Evolutionary conservation across 192 early-diverging fungal genomes (phyloP).

Genomic region (Piromyces sp.): DNA sequence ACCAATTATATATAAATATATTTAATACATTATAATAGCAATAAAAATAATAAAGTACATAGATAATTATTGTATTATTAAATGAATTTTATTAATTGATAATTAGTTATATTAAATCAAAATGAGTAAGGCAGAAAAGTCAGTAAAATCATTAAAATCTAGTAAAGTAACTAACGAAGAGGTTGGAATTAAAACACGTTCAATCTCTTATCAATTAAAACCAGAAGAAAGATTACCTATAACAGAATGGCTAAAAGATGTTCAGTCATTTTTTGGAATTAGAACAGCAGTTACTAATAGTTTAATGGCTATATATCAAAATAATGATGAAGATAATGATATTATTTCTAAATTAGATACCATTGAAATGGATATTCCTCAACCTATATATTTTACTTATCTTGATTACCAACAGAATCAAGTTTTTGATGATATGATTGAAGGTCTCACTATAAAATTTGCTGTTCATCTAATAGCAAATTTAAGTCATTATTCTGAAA

Average conservation of each 20-base stretch:
- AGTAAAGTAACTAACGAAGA: background rate
- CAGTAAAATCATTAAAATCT: background rate
- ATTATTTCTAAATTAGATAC: background rate
- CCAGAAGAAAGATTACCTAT: constrained; percentile 12
- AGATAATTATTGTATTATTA: too few relatives aligned
- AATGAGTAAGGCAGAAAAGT: too few relatives aligned
- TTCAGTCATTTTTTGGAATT: constrained; percentile 17
- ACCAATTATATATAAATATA: too few relatives aligned
- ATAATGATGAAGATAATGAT: constrained; percentile 3
- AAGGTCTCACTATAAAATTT: constrained; percentile 6
- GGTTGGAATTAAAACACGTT: background rate
- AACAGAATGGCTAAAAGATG: constrained; percentile 21
- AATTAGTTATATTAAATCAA: too few relatives aligned
- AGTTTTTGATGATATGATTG: constrained; percentile 9
- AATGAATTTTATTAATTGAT: too few relatives aligned
- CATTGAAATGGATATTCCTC: background rate
- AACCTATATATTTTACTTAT: background rate
- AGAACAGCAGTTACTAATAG: constrained; percentile 7
- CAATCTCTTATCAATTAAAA: constrained; percentile 15
- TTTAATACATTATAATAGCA: too few relatives aligned
- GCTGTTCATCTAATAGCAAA: constrained; percentile 24
- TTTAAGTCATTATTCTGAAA: constrained; percentile 18
- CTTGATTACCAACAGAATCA: constrained; percentile 1
- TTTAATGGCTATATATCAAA: background rate
- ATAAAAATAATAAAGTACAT: too few relatives aligned